Evolutionary conservation across 2,329 filamentous ascomycete genomes (phyloP), one percentile per base, ranked within the genome.

Genomic region (Beauveria bassiana): DNA sequence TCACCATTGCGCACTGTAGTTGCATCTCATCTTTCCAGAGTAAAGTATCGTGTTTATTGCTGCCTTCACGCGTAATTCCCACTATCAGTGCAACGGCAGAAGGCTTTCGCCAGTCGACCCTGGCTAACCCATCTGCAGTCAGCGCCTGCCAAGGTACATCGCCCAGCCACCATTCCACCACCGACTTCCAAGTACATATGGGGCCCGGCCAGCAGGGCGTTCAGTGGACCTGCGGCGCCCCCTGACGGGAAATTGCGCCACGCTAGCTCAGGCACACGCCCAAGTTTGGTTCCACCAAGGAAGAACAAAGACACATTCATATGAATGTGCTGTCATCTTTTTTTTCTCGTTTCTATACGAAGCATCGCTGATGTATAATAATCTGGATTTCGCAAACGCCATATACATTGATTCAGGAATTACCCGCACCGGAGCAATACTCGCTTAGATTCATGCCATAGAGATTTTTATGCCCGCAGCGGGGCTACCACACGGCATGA

Each of bases 201-300:
- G 28, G 28, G 16, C 31, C 50, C 8, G 16, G 26, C 53, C 7
- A 46, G 31, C 43, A 26, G 24, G 38, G 28, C 43, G 34, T 34
- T 24, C 31, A 14, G 54, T 57, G 54, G 54, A 26, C 43, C 54
- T 24, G 43, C 54, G n/a, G 54, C 28, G 28, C 16, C 54, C 40
- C 54, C 26, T 49, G 54, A 22, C 47, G 54, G 54, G 54, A 57
- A 57, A 57, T 57, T 57, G 20, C 54, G 28, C 43, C 54, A 57
- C 43, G 43, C 54, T 57, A 57, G 43, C 54, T 57, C 54, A 57
- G 54, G 54, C 43, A 57, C 54, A 49, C 20, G 20, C 10, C n/a
- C 24, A 46, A 12, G 9, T 3, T n/a, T 40, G 26, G 53, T 18
- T 24, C 53, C 52, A 54, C 38, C 22, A 6, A n/a, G 22, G n/a